A percentile compares a stretch with the other conserved stretches of the same genome.
These are phyloP conservation scores for Erysimum cheiri DNA, from an alignment of 441 rosid species.

Conservation along the genomic window DNA sequence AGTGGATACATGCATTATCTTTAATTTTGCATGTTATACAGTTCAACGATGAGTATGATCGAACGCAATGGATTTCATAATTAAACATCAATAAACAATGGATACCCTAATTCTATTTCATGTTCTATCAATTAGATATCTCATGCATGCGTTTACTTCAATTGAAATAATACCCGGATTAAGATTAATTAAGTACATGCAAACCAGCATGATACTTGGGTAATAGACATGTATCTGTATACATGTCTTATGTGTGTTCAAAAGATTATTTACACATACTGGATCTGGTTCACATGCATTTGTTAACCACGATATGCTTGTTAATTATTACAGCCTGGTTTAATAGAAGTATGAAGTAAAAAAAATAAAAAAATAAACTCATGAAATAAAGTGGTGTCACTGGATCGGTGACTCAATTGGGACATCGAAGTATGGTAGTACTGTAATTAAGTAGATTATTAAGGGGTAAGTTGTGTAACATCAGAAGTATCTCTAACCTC, in stretches of 20 bases:
- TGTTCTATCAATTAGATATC: background rate
- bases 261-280: background rate
- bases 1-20: conserved; percentile 40
- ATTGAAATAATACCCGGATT: background rate
- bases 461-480: conserved; percentile 20
- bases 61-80: conserved; percentile 19
- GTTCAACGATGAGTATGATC: conserved; percentile 24
- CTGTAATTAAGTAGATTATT: conserved; percentile 9
- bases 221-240: background rate
- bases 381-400: background rate
- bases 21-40: conserved; percentile 41
- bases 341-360: background rate
- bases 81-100: conserved; percentile 9
- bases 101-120: conserved; percentile 7
- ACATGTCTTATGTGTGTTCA: background rate
- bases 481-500: background rate
- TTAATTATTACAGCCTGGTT: background rate
- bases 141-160: conserved; percentile 10
- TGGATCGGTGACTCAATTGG: background rate
- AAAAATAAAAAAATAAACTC: background rate
- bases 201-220: background rate
- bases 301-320: too few species aligned
- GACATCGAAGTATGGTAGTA: conserved; percentile 1
- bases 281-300: too few species aligned
- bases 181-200: background rate